Percentiles rank a stretch among this genome's conserved stretches.
Conservation (phyloP, 2,329 filamentous ascomycete genomes). For the Colletotrichum sp. region DNA sequence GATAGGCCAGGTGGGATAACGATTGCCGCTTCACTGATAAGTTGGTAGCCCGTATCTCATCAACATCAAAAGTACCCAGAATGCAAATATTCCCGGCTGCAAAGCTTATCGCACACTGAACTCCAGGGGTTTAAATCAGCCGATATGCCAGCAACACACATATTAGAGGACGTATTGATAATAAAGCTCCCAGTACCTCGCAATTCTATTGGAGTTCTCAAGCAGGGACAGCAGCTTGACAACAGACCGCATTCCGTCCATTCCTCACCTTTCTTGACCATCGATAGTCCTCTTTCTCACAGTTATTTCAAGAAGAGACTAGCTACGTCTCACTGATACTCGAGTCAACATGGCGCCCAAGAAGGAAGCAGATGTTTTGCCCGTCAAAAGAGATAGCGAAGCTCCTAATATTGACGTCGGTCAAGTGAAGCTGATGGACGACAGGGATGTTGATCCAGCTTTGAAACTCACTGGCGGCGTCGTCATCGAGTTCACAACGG, state of each 20-base stretch:
- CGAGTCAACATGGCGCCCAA: background rate
- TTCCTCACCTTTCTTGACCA: background rate
- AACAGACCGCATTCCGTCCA: background rate
- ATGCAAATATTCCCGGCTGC: background rate
- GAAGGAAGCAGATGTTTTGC: background rate
- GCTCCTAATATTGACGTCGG: background rate
- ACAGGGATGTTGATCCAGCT: conserved; percentile 14
- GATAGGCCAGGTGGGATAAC: background rate
- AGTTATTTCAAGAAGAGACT: fast-evolving
- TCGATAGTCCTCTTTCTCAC: background rate
- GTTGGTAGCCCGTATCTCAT: background rate
- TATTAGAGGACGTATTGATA: background rate
- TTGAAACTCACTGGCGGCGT: conserved; percentile 6
- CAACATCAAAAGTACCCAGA: background rate
- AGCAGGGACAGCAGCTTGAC: background rate
- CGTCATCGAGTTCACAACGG: background rate
- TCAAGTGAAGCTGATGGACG: background rate
- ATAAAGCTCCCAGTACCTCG: background rate
- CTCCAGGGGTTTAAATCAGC: background rate
- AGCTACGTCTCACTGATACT: background rate
- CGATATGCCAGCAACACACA: background rate
- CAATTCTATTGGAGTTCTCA: background rate
- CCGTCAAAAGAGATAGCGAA: background rate
- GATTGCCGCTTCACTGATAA: background rate
- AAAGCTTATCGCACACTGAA: background rate